Evolutionary conservation across 1,284 basidiomycete genomes (phyloP).

Genomic region (Athelia psychrophila): DNA sequence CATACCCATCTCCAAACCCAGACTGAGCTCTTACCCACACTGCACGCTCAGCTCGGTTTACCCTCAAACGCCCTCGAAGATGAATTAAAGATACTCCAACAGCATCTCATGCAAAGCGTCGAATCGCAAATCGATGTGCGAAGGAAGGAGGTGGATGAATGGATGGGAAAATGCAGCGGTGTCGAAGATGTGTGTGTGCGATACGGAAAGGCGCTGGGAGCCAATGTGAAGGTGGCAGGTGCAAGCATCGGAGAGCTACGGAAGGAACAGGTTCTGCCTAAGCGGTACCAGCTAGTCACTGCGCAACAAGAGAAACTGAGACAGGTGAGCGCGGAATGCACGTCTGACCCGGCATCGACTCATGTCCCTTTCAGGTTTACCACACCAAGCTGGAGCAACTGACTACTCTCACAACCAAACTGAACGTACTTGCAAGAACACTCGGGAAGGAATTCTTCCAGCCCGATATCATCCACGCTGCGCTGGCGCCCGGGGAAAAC

Average conservation of each 20-base stretch:
- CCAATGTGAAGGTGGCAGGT: slow-evolving; percentile 61
- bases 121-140: slow-evolving; percentile 65
- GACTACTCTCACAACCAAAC: slow-evolving; percentile 58
- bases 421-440: slow-evolving; percentile 54
- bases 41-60: slow-evolving; percentile 71
- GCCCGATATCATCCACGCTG: slow-evolving; percentile 52
- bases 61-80: slow-evolving; percentile 72
- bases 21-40: slow-evolving; percentile 69
- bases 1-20: slow-evolving; percentile 75
- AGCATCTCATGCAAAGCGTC: slow-evolving; percentile 65
- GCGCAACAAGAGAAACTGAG: slow-evolving; percentile 71
- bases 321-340: slow-evolving; percentile 47
- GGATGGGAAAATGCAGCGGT: slow-evolving; percentile 60
- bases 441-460: slow-evolving; percentile 62
- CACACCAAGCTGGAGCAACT: slow-evolving; percentile 79
- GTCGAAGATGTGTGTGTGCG: slow-evolving; percentile 62
- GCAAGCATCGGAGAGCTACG: slow-evolving; percentile 56
- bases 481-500: slow-evolving; percentile 38
- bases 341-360: neutral
- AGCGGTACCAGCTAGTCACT: slow-evolving; percentile 60
- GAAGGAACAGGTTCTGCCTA: slow-evolving; percentile 59
- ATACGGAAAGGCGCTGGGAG: slow-evolving; percentile 67
- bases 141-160: slow-evolving; percentile 66
- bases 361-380: slow-evolving; percentile 48
- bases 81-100: slow-evolving; percentile 63